Evolutionary conservation across 1,139 yeast species (phyloP), one percentile per base, ranked within the genome.

Genomic region (Yamadazyma sp.): DNA sequence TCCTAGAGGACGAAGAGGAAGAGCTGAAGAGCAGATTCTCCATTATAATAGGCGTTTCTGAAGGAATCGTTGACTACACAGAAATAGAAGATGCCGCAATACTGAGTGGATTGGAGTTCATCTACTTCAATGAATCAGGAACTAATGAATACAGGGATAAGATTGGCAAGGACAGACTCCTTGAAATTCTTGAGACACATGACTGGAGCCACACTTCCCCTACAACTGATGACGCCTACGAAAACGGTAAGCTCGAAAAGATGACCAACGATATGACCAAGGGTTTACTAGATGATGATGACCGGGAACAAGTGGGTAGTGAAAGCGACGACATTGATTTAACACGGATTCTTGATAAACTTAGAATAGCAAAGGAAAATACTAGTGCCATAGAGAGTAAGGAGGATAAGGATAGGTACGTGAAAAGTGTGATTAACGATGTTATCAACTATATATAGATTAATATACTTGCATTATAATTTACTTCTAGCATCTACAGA

Each of bases 131-230:
- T 29, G 48, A 48, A 16, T 25, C 46, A 2, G 67, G 67, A 1
- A 33, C 24, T 24, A 61, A 61, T 41, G 65, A 61, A 39, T 62
- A 37, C 37, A 48, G 42, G 29, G 68, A 61, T 22, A 58, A 47
- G 26, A 26, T 54, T 3, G 69, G 68, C 1, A 51, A 43, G 23
- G 63, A 61, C 35, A 38, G 77, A 33, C 37, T 71, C 6, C 35
- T 47, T 4, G 77, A 71, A 41, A 42, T 71, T 13, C 42, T 71
- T 9, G 65, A 70, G 20, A 52, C 68, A 1, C 73, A 71, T 42
- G 71, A 67, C 22, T 71, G 77, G 77, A 43, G 48, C 12, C 52
- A 56, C 31, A 50, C 54, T 36, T 56, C 54, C 2, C 4, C 5
- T 5, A 33, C 38, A 5, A 12, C 10, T 15, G 15, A 6, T 1